Conservation (phyloP, 2,329 filamentous ascomycete genomes). For the Clarireedia paspali region DNA sequence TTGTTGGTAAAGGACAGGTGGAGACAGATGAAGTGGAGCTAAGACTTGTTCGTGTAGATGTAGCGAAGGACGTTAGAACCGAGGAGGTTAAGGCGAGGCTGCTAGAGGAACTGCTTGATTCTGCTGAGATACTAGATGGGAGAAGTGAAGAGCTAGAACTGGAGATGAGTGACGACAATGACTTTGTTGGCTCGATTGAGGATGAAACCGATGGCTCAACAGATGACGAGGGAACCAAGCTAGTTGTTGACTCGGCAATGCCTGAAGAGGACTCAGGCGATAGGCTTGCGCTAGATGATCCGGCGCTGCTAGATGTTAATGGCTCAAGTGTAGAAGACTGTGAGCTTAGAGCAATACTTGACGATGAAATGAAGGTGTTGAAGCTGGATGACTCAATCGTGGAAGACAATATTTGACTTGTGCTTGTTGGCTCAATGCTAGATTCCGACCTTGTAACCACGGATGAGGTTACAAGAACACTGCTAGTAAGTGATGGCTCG, state of each 20-base stretch:
- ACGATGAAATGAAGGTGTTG: too few relatives aligned
- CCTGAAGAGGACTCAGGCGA: not conserved
- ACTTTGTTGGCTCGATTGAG: not conserved
- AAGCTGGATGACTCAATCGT: too few relatives aligned
- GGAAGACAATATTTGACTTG: too few relatives aligned
- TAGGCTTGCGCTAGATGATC: not conserved
- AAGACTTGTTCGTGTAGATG: not conserved
- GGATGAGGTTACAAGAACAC: too few relatives aligned
- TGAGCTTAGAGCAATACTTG: not conserved
- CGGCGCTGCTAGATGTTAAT: not conserved
- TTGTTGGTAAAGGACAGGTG: not conserved
- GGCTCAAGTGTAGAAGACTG: not conserved
- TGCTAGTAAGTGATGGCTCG: too few relatives aligned
- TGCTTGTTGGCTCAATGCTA: too few relatives aligned
- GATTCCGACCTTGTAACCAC: too few relatives aligned
- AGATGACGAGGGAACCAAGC: not conserved
- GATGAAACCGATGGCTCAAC: not conserved
- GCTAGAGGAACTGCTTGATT: not conserved
- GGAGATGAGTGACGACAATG: not conserved
- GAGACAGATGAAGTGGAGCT: constrained; percentile 1
- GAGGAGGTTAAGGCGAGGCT: not conserved
- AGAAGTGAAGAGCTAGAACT: not conserved
- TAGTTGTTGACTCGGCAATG: not conserved
- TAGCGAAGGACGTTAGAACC: not conserved
- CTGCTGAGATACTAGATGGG: not conserved